Conservation (phyloP, 257 asterid species). For the Solanum corneliomulleri region DNA sequence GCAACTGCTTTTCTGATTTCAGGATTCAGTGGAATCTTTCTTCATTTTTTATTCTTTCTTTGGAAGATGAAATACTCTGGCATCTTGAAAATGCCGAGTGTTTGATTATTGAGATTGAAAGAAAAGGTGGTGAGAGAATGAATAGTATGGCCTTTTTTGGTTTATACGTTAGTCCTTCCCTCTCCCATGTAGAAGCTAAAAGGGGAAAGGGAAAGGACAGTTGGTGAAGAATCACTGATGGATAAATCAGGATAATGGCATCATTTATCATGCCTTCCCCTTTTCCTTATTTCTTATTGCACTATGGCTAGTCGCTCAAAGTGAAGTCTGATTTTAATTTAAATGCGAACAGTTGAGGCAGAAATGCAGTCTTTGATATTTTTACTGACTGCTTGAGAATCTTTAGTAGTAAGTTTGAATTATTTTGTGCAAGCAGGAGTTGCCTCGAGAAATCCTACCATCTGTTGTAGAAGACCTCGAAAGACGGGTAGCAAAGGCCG, state of each 20-base stretch:
- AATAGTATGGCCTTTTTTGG: background rate
- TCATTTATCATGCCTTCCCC: background rate
- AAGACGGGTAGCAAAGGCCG: slow-evolving; percentile 39
- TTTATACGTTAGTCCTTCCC: background rate
- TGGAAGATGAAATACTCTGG: background rate
- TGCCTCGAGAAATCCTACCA: slow-evolving; percentile 31
- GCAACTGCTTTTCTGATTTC: background rate
- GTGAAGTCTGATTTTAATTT: background rate
- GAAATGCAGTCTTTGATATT: background rate
- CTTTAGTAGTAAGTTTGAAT: slow-evolving; percentile 3
- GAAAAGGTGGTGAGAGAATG: background rate
- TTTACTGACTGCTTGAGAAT: background rate
- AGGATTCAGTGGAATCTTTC: background rate
- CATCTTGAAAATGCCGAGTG: background rate
- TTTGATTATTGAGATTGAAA: background rate
- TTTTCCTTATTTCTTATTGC: background rate
- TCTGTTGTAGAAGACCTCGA: slow-evolving; percentile 63
- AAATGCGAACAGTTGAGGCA: background rate
- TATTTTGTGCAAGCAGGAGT: slow-evolving; percentile 37
- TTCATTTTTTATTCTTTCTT: background rate
- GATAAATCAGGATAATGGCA: background rate
- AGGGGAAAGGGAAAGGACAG: background rate
- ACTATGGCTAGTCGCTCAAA: background rate
- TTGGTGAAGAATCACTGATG: background rate
- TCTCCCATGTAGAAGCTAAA: background rate